A percentile compares a stretch with the other conserved stretches of the same genome.
These are phyloP conservation scores for Neopestalotiopsis sp. DNA, from an alignment of 2,329 filamentous ascomycete species.

Conservation along the genomic window DNA sequence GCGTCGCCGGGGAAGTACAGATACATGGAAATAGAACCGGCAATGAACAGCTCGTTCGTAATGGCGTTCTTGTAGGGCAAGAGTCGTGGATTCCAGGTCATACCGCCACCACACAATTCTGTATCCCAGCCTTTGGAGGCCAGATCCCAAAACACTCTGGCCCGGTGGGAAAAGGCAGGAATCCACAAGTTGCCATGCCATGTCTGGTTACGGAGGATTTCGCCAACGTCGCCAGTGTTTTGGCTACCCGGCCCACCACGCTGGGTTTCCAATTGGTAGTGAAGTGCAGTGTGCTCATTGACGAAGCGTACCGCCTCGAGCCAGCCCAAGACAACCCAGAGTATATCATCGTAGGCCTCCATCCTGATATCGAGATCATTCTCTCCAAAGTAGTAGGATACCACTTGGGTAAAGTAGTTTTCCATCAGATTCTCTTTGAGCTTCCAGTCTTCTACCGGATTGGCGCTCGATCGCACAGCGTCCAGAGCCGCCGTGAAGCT, in stretches of 20 bases:
- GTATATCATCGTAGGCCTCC: conserved; percentile 87
- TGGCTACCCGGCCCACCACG: conserved; percentile 23
- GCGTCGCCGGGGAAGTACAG: conserved; percentile 83
- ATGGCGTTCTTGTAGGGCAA: conserved; percentile 94
- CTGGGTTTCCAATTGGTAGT: conserved; percentile 50
- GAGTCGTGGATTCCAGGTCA: conserved; percentile 86
- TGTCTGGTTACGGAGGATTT: conserved; percentile 45
- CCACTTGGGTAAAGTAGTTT: conserved; percentile 77
- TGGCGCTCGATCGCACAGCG: conserved; percentile 35
- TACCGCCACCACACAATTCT: conserved; percentile 80
- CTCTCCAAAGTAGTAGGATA: conserved; percentile 86
- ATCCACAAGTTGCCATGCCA: conserved; percentile 84
- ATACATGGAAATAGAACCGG: conserved; percentile 88
- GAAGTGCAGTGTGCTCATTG: conserved; percentile 66
- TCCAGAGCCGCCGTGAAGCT: conserved; percentile 69
- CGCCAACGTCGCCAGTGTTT: conserved; percentile 26
- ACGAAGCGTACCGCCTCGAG: conserved; percentile 82
- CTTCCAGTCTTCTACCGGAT: conserved; percentile 45
- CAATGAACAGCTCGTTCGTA: conserved; percentile 88
- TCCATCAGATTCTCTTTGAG: conserved; percentile 80
- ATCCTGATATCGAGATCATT: conserved; percentile 75
- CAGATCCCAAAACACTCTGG: conserved; percentile 84
- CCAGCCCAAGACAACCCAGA: conserved; percentile 95
- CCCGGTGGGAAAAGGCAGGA: conserved; percentile 79
- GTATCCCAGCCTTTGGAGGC: conserved; percentile 82